A percentile compares a stretch with the other conserved stretches of the same genome.
Conservation (phyloP, 495 filamentous ascomycete genomes). For the Lasiosphaeria miniovina region DNA sequence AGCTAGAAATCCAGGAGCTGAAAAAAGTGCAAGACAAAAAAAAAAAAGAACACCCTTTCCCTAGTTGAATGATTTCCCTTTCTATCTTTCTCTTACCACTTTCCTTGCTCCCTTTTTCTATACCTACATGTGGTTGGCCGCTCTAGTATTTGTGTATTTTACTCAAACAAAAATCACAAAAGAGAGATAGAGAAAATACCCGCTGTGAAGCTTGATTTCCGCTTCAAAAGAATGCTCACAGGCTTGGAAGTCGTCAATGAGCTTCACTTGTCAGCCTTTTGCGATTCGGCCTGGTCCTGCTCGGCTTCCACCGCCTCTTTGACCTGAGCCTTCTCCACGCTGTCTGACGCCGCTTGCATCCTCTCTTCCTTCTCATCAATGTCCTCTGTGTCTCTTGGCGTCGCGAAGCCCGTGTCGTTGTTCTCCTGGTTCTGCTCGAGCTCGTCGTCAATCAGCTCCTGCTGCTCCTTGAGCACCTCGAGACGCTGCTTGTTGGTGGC, state of each 20-base stretch:
- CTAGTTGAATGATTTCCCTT: not conserved
- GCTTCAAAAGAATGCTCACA: too few species aligned
- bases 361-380: conserved; percentile 62
- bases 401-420: conserved; percentile 65
- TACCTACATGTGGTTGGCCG: conserved; percentile 1
- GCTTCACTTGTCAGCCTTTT: conserved; percentile 13
- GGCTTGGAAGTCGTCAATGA: too few species aligned
- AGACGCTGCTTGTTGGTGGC: conserved; percentile 98
- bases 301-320: conserved; percentile 45
- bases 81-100: not conserved
- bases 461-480: conserved; percentile 98
- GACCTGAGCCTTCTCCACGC: conserved; percentile 39
- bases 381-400: conserved; percentile 79
- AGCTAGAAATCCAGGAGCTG: too few species aligned
- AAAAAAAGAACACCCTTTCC: not conserved
- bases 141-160: not conserved
- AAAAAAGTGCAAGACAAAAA: not conserved
- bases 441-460: conserved; percentile 97
- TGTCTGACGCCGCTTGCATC: conserved; percentile 34
- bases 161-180: not conserved
- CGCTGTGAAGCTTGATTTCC: not conserved
- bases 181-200: not conserved
- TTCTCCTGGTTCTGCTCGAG: conserved; percentile 82
- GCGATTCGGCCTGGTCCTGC: conserved; percentile 31
- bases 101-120: not conserved